Conservation (phyloP, 1,284 basidiomycete genomes). For the Xanthoconium separans region DNA sequence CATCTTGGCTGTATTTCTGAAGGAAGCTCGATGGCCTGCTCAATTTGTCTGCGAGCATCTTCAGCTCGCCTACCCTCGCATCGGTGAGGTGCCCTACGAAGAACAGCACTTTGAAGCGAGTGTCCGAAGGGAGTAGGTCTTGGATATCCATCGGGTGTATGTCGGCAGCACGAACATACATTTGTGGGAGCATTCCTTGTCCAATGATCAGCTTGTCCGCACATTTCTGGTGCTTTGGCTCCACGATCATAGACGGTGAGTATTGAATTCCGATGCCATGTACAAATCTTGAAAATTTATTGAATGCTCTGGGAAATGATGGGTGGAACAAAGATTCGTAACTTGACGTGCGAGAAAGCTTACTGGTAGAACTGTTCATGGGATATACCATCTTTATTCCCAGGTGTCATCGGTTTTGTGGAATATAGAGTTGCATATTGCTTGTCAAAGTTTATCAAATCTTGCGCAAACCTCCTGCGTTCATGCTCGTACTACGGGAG, state of each 20-base stretch:
- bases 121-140: slow-evolving; percentile 49
- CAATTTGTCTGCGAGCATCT: background rate
- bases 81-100: slow-evolving; percentile 59
- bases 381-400: slow-evolving; percentile 59
- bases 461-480: no score
- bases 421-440: no score
- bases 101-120: slow-evolving; percentile 71
- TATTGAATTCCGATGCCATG: no score
- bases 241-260: no score
- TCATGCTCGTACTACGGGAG: background rate
- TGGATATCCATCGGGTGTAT: slow-evolving; percentile 64
- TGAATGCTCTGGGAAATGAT: no score
- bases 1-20: background rate
- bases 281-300: no score
- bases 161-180: slow-evolving; percentile 66
- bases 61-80: background rate
- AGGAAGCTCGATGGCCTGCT: background rate
- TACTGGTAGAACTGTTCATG: slow-evolving; percentile 65
- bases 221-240: no score
- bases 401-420: no score
- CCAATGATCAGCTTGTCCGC: no score
- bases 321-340: background rate
- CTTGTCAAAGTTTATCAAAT: no score
- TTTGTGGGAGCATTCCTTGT: slow-evolving; percentile 38
- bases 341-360: slow-evolving; percentile 12